Base-by-base conservation (phyloP, 257 asterid genomes). In the Catharanthus roseus region DNA sequence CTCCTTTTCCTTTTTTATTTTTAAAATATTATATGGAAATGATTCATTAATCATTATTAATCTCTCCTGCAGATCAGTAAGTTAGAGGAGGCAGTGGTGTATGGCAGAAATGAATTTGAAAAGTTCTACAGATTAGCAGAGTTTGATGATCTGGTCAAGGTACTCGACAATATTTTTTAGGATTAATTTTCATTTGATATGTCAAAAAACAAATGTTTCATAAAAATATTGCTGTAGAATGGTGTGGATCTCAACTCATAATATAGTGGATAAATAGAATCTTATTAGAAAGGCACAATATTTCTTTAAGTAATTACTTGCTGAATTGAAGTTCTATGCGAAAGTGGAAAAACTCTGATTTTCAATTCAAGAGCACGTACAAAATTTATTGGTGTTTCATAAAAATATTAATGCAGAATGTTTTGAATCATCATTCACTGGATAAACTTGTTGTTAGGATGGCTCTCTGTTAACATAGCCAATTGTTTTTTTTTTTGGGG, bases 71-170 rank as follows among this genome's bases (percentile, higher is more conserved):
- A 89, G 99, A 86, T 67, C 56, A 90, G 88, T 45, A 83, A 80
- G 79, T 84, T 86, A 51, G 90, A 85, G 76, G 97, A 93, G 72
- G 95, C 97, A 76, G 83, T 89, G 71, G 21, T 31, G 58, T 84
- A 86, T 56, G 97, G 93, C 67, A 81, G 95, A 83, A 77, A 80
- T 56, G 90, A 89, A 58, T 91, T 93, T 62, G 83, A 78, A 64
- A 91, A 88, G 85, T 86, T 91, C 81, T 80, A 83, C 74, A 79
- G 84, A 45, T 73, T 74, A 68, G 74, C 89, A 26, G 87, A 84
- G 67, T 85, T 77, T 74, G 88, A 82, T 57, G 93, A 86, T 71
- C 84, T 91, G 61, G 83, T 89, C 71, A 89, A 86, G 99, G 96
- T 93, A 82, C 49, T 61, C 26, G 65, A 15, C 8, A 51, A 51